Conservation (phyloP, 305 asterid genomes). For the Coffea humblotiana region DNA sequence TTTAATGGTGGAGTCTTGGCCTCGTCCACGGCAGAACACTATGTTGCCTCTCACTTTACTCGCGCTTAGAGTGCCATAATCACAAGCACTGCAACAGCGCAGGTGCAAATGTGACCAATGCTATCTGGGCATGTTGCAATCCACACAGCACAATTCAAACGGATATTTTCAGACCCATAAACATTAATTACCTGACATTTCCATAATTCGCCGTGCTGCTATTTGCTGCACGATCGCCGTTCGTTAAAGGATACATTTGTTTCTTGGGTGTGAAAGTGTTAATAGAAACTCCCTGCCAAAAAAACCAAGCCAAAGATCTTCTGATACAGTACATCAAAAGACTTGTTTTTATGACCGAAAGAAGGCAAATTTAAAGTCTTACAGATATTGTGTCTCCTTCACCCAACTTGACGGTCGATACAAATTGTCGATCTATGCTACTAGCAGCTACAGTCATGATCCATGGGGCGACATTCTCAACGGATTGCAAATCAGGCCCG, state of each 20-base stretch:
- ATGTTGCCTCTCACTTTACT: conserved; percentile 61
- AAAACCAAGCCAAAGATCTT: background rate
- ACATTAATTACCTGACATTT: conserved; percentile 45
- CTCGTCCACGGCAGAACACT: conserved; percentile 50
- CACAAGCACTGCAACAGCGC: conserved; percentile 51
- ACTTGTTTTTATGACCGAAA: background rate
- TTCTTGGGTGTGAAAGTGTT: conserved; percentile 44
- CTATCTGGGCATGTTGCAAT: background rate
- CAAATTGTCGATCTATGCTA: conserved; percentile 52
- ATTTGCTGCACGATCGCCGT: conserved; percentile 50
- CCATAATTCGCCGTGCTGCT: conserved; percentile 11
- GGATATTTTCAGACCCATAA: background rate
- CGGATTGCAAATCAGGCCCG: conserved; percentile 41
- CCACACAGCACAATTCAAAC: background rate
- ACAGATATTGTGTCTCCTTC: conserved; percentile 50
- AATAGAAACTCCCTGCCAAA: conserved; percentile 55
- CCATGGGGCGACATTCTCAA: conserved; percentile 87
- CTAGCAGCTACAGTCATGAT: conserved; percentile 75
- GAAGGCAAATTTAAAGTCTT: conserved; percentile 8
- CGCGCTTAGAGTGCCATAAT: conserved; percentile 29
- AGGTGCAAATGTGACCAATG: background rate
- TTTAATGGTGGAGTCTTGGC: conserved; percentile 30
- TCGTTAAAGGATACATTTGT: conserved; percentile 46
- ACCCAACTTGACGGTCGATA: conserved; percentile 49
- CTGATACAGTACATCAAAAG: too few species aligned